phyloP scores from a whole-genome alignment of 768 basidiomycete genomes.

The Chiua virens region DNA sequence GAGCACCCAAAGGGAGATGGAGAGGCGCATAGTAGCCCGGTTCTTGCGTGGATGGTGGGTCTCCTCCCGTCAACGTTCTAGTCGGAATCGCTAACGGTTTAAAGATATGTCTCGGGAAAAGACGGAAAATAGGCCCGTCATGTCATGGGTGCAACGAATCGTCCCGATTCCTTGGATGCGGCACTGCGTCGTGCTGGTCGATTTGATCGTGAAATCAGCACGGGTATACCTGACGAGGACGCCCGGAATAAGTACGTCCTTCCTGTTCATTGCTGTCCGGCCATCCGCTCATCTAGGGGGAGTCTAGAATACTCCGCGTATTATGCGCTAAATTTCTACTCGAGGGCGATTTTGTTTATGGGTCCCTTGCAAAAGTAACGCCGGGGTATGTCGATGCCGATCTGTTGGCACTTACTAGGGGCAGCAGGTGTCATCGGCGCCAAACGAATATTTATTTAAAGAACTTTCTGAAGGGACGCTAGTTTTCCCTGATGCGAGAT shows the following conservation, averaged over 20 bases:
- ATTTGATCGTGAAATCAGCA: slow-evolving; percentile 96
- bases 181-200: slow-evolving; percentile 91
- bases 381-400: slow-evolving; percentile 99
- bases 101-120: slow-evolving; percentile 97
- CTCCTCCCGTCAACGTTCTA: neutral
- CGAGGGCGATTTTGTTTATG: slow-evolving; percentile 86
- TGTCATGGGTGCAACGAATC: slow-evolving; percentile 97
- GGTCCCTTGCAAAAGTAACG: slow-evolving; percentile 83
- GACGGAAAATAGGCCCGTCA: slow-evolving; percentile 86
- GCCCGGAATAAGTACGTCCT: slow-evolving; percentile 79
- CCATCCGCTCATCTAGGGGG: neutral
- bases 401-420: slow-evolving; percentile 81
- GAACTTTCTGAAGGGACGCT: slow-evolving; percentile 67
- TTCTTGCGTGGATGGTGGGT: slow-evolving; percentile 97
- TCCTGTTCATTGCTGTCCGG: neutral
- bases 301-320: slow-evolving; percentile 83
- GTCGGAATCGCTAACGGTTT: neutral
- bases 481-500: slow-evolving; percentile 46
- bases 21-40: slow-evolving; percentile 94
- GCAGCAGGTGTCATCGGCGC: slow-evolving; percentile 96
- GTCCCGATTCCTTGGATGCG: slow-evolving; percentile 92
- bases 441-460: slow-evolving; percentile 92
- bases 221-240: slow-evolving; percentile 93
- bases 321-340: slow-evolving; percentile 81
- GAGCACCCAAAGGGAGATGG: slow-evolving; percentile 98